phyloP scores from a whole-genome alignment of 441 rosid genomes.

The Brassica balearica region DNA sequence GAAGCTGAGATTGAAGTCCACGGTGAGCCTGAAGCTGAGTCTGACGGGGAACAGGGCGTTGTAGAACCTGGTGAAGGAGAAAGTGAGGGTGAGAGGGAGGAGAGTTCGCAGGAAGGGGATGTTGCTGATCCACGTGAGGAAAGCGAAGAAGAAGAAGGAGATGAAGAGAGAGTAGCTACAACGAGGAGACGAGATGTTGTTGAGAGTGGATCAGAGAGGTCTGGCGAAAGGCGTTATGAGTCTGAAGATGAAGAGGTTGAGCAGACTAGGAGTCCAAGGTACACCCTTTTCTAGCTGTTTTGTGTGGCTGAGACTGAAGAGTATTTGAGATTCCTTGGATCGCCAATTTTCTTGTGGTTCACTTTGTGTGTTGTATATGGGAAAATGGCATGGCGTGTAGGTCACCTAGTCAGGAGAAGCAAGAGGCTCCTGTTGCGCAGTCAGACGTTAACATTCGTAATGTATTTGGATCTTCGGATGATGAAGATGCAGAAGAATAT shows the following conservation, averaged over 20 bases:
- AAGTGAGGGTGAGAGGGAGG: conserved; percentile 95
- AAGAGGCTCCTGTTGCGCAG: conserved; percentile 57
- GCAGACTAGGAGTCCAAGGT: conserved; percentile 73
- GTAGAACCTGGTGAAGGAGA: conserved; percentile 81
- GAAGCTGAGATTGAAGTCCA: conserved; percentile 81
- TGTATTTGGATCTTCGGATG: conserved; percentile 98
- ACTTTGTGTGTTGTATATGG: conserved; percentile 13
- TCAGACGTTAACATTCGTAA: conserved; percentile 94
- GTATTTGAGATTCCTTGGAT: conserved; percentile 21
- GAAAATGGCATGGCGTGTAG: conserved; percentile 47
- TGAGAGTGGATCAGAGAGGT: conserved; percentile 93
- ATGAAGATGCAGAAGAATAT: conserved; percentile 80
- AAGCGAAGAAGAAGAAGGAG: conserved; percentile 79
- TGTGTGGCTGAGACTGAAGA: background rate
- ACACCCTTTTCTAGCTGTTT: conserved; percentile 2
- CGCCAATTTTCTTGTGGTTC: conserved; percentile 24
- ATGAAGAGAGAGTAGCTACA: conserved; percentile 63
- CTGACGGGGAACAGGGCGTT: conserved; percentile 72
- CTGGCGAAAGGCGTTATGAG: conserved; percentile 76
- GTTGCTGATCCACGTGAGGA: conserved; percentile 74
- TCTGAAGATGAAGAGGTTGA: conserved; percentile 94
- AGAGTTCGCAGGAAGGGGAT: conserved; percentile 79
- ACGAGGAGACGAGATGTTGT: conserved; percentile 67
- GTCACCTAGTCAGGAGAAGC: conserved; percentile 75
- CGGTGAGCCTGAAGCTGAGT: conserved; percentile 69